Conservation (phyloP, 495 filamentous ascomycete species). For the Neurospora africana region DNA sequence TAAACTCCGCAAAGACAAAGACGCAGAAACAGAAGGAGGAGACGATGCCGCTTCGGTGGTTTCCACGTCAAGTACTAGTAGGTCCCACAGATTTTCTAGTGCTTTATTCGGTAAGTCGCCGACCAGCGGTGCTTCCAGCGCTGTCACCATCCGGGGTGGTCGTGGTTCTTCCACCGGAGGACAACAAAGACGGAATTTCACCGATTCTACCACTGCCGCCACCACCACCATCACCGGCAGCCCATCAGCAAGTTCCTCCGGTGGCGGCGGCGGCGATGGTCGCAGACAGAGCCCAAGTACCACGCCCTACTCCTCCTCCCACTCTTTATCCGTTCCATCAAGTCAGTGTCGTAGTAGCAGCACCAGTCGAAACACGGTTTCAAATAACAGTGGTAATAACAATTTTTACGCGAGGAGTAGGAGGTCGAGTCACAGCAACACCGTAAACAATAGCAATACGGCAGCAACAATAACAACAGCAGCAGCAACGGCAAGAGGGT, state of each 20-base stretch:
- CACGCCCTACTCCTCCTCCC: background rate
- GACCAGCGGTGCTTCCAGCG: conserved; percentile 1
- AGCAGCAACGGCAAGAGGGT: background rate
- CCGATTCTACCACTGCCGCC: conserved; percentile 1
- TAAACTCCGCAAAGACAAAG: background rate
- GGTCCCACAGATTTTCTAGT: conserved; percentile 14
- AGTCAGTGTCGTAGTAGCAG: background rate
- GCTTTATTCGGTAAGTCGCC: conserved; percentile 6
- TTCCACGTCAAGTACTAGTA: conserved; percentile 15
- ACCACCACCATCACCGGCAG: background rate
- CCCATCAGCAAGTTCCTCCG: background rate
- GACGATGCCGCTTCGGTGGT: conserved; percentile 20
- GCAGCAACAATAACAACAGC: background rate
- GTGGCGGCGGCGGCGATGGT: background rate
- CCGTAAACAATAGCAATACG: background rate
- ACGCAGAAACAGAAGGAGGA: conserved; percentile 5
- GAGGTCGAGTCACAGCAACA: conserved; percentile 9
- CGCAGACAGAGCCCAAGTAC: background rate
- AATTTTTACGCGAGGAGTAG: conserved; percentile 5
- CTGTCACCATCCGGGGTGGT: background rate
- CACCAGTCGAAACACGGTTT: background rate
- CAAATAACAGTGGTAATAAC: background rate
- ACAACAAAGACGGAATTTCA: conserved; percentile 8
- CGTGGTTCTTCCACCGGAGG: background rate
- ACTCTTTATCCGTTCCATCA: background rate